Base-by-base conservation (phyloP, 2,329 filamentous ascomycete species). In the Cryphonectria naterciae region DNA sequence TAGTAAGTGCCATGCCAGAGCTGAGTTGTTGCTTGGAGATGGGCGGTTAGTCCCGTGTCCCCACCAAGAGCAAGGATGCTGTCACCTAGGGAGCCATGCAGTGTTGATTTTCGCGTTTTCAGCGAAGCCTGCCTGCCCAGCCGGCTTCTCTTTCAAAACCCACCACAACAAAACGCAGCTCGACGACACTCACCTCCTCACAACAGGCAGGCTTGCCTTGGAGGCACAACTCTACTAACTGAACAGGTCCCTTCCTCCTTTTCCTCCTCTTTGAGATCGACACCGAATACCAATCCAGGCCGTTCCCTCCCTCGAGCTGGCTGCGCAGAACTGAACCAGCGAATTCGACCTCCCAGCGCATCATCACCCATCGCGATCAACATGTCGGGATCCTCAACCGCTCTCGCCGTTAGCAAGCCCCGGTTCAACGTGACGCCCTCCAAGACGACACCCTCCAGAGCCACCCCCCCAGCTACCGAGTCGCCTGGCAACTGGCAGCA, bases 401-500 rank as follows among this genome's bases (percentile, higher is more conserved):
- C 77, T 15, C 66, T 73, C n/a, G 66, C 74, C 52, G 35, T 72
- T 32, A 67, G 70, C 62, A 66, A 74, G 67, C 65, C 73, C 49
- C 74, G 68, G 68, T 72, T 32, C 65, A 68, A 49, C 52, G 43
- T 66, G 64, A 78, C 77, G 2, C 77, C 77, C 1, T 68, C 75
- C 68, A 79, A 76, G 61, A 75, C 75, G 61, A 77, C 77, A 5
- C 76, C 77, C 2, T 67, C 74, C 65, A 79, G 76, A 60, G 75
- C 74, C 64, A 73, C 25, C 43, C 35, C 69, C 72, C 75, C 68
- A 83, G 74, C 75, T 58, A 78, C 81, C 39, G 87, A 89, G 68
- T 89, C 87, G 76, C 88, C 93, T 8, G 95, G 95, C 69, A 93
- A 91, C 78, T 99, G 96, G 95, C 89, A 91, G 77, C 96, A 99